Conservation (phyloP, 371 early-diverging fungal species). For the Dentiscutata heterogama region DNA sequence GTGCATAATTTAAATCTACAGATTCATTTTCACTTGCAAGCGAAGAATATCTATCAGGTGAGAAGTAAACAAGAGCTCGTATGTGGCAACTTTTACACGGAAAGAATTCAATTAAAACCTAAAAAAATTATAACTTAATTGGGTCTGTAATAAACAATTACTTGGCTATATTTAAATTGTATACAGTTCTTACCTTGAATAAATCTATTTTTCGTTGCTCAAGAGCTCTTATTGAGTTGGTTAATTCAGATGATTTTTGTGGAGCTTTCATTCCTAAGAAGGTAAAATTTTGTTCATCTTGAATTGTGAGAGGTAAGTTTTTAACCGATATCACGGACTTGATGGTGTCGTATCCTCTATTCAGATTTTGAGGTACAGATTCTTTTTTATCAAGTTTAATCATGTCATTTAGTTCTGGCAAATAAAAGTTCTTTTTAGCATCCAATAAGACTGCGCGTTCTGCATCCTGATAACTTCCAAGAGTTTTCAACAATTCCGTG, state of each 20-base stretch:
- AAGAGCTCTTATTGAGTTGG: neutral
- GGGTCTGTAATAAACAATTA: neutral
- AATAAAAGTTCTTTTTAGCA: neutral
- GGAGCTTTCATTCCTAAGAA: neutral
- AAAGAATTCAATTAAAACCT: constrained; percentile 9
- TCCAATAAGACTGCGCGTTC: neutral
- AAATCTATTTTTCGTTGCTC: constrained; percentile 19
- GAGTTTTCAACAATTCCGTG: constrained; percentile 1
- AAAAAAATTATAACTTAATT: neutral
- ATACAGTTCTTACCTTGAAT: neutral
- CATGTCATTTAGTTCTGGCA: neutral
- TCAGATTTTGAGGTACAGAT: neutral
- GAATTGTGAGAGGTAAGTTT: neutral
- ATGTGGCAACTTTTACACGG: constrained; percentile 4
- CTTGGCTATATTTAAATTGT: neutral
- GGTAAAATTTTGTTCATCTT: neutral
- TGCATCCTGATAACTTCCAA: neutral
- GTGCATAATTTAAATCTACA: neutral
- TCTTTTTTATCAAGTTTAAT: constrained; percentile 4
- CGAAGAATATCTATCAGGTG: constrained; percentile 23
- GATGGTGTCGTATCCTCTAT: neutral
- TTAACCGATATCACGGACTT: neutral
- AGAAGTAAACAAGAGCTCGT: constrained; percentile 6
- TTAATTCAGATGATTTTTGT: neutral
- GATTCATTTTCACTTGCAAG: neutral